phyloP scores from a whole-genome alignment of 2,329 filamentous ascomycete species.

The Xylaria sp. region DNA sequence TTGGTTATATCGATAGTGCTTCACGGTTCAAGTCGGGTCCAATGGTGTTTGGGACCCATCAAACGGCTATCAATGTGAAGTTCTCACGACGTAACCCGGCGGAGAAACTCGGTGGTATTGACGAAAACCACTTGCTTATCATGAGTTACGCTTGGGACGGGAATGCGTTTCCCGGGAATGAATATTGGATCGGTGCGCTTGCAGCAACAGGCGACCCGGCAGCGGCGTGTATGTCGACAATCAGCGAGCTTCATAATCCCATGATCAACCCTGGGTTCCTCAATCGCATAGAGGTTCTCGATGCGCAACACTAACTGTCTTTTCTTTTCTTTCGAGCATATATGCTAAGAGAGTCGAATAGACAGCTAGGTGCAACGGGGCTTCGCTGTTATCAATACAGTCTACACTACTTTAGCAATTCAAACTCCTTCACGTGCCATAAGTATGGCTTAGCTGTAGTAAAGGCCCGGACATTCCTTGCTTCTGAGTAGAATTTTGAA shows the following conservation, averaged over 20 bases:
- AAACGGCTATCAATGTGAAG: conserved; percentile 26
- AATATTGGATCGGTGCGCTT: conserved; percentile 39
- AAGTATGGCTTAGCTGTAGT: neutral
- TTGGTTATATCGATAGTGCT: conserved; percentile 31
- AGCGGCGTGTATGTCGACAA: conserved; percentile 43
- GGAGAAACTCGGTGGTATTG: conserved; percentile 29
- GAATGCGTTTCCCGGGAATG: conserved; percentile 43
- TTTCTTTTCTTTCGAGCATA: too few species aligned
- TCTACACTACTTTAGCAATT: too few species aligned
- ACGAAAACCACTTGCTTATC: conserved; percentile 36
- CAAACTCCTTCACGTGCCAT: too few species aligned
- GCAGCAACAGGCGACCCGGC: conserved; percentile 41
- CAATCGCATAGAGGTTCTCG: conserved; percentile 33
- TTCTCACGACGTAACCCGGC: conserved; percentile 39
- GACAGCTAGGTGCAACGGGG: too few species aligned
- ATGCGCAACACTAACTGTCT: too few species aligned
- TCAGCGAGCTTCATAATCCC: conserved; percentile 43
- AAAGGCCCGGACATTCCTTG: neutral
- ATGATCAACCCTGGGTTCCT: conserved; percentile 38
- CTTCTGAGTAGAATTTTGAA: neutral
- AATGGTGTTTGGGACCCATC: neutral
- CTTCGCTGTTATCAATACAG: too few species aligned
- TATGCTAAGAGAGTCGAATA: too few species aligned
- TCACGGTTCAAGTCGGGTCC: conserved; percentile 10
- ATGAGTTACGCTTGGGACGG: conserved; percentile 44